A percentile compares a stretch with the other conserved stretches of the same genome.
Evolutionary conservation across 2,329 filamentous ascomycete species (phyloP).

Genomic region (Aureobasidium subglaciale): DNA sequence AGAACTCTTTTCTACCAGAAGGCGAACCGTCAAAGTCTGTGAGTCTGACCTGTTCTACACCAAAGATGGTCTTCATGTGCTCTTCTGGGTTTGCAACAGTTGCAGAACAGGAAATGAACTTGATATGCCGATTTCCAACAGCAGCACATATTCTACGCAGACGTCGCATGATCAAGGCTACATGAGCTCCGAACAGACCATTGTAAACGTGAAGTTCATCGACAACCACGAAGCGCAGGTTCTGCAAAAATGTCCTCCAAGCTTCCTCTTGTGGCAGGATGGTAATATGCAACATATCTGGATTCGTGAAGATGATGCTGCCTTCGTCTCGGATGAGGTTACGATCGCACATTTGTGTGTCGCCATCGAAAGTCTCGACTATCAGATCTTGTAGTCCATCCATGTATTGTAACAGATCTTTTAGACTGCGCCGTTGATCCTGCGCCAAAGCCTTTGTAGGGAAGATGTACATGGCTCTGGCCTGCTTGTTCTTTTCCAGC

Average conservation of each 20-base stretch:
- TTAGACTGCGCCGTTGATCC: constrained; percentile 83
- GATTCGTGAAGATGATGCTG: constrained; percentile 92
- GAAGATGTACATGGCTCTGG: constrained; percentile 94
- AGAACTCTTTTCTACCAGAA: constrained; percentile 83
- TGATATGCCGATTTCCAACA: constrained; percentile 75
- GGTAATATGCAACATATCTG: constrained; percentile 93
- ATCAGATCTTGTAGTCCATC: constrained; percentile 65
- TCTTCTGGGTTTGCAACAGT: constrained; percentile 88
- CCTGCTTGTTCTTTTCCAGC: constrained; percentile 67
- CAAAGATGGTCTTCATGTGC: constrained; percentile 94
- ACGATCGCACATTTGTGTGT: constrained; percentile 75
- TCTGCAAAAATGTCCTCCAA: constrained; percentile 83
- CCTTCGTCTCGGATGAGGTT: constrained; percentile 80
- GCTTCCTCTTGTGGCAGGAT: constrained; percentile 85
- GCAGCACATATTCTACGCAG: constrained; percentile 82
- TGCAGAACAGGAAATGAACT: constrained; percentile 92
- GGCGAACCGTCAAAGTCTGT: constrained; percentile 92
- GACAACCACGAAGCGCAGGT: constrained; percentile 80
- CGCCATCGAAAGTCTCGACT: constrained; percentile 93
- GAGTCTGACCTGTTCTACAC: constrained; percentile 69
- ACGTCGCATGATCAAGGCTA: constrained; percentile 89
- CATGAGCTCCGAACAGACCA: constrained; percentile 85
- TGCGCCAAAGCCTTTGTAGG: constrained; percentile 95
- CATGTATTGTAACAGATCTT: constrained; percentile 77
- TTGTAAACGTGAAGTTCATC: constrained; percentile 93